phyloP scores from a whole-genome alignment of 345 rosid species.

The Isatis tinctoria region DNA sequence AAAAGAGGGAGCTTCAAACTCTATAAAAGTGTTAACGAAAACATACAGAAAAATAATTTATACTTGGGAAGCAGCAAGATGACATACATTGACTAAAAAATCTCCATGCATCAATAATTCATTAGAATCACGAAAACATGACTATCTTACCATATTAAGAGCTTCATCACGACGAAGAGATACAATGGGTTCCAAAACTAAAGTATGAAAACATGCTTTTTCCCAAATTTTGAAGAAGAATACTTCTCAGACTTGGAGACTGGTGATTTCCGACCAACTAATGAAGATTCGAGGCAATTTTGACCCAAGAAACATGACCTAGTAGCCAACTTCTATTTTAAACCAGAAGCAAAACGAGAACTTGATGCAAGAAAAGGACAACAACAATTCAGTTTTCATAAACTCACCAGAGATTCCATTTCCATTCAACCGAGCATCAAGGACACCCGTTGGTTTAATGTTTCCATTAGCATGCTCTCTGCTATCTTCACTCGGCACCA shows the following conservation, averaged over 20 bases:
- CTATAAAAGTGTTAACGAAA: not conserved
- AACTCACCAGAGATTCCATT: conserved; percentile 40
- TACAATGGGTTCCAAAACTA: not conserved
- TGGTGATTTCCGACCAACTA: conserved; percentile 13
- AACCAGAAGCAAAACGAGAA: not conserved
- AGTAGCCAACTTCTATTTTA: not conserved
- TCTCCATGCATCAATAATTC: not conserved
- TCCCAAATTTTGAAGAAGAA: not conserved
- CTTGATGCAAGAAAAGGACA: not conserved
- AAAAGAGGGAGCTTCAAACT: conserved; percentile 8
- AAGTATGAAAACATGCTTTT: not conserved
- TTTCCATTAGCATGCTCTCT: conserved; percentile 7
- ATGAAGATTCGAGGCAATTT: conserved; percentile 8
- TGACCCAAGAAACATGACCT: conserved; percentile 20
- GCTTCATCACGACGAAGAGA: not conserved
- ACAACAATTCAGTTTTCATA: not conserved
- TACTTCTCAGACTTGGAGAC: conserved; percentile 22
- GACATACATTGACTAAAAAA: not conserved
- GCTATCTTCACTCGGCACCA: conserved; percentile 25
- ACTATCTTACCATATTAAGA: not conserved
- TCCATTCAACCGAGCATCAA: conserved; percentile 21
- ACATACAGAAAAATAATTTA: not conserved
- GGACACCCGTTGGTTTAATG: conserved; percentile 15
- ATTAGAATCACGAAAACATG: not conserved
- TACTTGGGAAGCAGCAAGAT: conserved; percentile 1